Base-by-base conservation (phyloP, 2,329 filamentous ascomycete genomes). In the Aotearoamyces nothofagi region DNA sequence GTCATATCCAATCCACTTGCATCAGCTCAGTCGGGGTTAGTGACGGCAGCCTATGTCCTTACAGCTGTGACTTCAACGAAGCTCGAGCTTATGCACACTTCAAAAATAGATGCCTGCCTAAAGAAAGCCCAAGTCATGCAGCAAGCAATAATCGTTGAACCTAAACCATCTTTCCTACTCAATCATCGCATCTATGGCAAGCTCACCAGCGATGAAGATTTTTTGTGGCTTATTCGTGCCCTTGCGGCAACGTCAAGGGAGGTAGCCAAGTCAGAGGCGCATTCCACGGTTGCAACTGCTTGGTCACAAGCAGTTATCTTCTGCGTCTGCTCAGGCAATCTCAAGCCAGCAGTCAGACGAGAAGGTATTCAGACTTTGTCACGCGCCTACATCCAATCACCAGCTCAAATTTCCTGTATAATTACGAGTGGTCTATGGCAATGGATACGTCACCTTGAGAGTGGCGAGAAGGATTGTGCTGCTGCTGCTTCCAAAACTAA, bases 271-370 rank as follows among this genome's bases (percentile, higher is more conserved):
- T 54, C 57, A 9, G 58, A 66, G 15, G 55, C 61, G 9, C 49
- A 57, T 4, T 55, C 57, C 9, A 55, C 66, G 7, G 58, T 68
- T n/a, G 63, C 64, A 35, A 54, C 69, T 30, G 70, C 75, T 10
- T 98, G 87, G 90, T 75, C 80, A 9, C 80, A 92, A 43, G 75
- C 79, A 2, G 69, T 87, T 33, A 73, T 94, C n/a, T 92, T 79
- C 49, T 57, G 80, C 10, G 67, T 87, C 25, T 73, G 74, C 25
- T 72, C 76, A 2, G 56, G 69, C 9, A 58, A 52, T 9, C 58
- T 81, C 12, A 61, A 76, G 9, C 61, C 74, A 3, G 60, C 59
- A 20, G 57, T 79, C 26, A 73, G 78, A 32, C 72, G 74, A 37
- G 64, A 73, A 39, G 69, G 76, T 4, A 62, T 62, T 12, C 56